Base-by-base conservation (phyloP, 164 flowering plant species). In the Piper longum region DNA sequence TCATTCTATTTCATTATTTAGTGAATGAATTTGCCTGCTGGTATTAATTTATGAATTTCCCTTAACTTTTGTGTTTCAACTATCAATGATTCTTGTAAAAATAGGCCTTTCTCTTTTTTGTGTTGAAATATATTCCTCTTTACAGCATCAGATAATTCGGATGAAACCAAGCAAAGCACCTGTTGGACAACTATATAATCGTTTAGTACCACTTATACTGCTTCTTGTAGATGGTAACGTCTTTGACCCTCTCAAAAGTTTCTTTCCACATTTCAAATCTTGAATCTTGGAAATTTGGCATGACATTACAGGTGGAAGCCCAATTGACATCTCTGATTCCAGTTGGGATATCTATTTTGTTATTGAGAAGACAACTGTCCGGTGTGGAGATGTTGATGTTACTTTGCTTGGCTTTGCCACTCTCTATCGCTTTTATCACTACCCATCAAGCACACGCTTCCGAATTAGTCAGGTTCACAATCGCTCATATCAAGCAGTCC, bases 181-280 rank as follows among this genome's bases (percentile, higher is more conserved):
- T 57, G 83, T 82, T 64, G 96, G 96, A 60, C 78, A 73, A 61
- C 87, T 91, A 19, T 90, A 95, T 69, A 70, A 87, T 69, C 86
- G 89, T 45, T 63, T 91, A 75, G 80, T 89, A 54, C 96, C 99
- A 67, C 90, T 91, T 60, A 89, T 82, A 63, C 95, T 91, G 61
- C 96, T 95, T 63, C 86, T 91, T 60, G 81, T 95, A 57, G 97
- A 91, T 77, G 99, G 99, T 89, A 78, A 69, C 48, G 19, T 9
- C 62, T 42, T n/a, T 4, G 18, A 2, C 16, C 42, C 16, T 41
- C 9, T 59, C 16, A 39, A 64, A 26, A 41, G 19, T 48, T 12
- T 64, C 44, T 68, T 39, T 63, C 3, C 18, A 54, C 6, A 6
- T 54, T 42, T 16, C 9, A 61, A 63, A 19, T 18, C 41, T 14